Evolutionary conservation across 805 yeast species (phyloP).

Genomic region (Yarrowia sp.): DNA sequence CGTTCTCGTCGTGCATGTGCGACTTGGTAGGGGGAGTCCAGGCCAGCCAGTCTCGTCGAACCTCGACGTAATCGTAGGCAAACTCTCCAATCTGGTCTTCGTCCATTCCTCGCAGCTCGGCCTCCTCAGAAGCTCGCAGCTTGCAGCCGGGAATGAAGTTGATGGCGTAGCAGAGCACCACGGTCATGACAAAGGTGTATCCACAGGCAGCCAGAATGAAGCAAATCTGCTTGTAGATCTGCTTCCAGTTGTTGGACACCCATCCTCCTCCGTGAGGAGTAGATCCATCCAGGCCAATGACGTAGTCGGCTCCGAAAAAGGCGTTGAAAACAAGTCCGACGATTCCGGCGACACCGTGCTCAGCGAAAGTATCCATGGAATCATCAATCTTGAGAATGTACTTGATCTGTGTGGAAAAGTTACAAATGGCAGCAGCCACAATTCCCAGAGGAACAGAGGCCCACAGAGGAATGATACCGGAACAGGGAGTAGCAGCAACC

Average conservation of each 20-base stretch:
- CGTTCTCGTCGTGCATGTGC: constrained; percentile 10
- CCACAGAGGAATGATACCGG: constrained; percentile 89
- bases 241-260: constrained; percentile 86
- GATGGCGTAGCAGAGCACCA: constrained; percentile 68
- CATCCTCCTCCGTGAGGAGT: constrained; percentile 90
- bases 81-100: constrained; percentile 98
- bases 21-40: constrained; percentile 41
- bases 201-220: constrained; percentile 73
- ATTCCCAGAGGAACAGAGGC: constrained; percentile 85
- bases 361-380: constrained; percentile 93
- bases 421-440: constrained; percentile 78
- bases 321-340: constrained; percentile 85
- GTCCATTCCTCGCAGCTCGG: constrained; percentile 86
- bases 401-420: constrained; percentile 84
- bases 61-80: constrained; percentile 98
- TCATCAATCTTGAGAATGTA: constrained; percentile 82
- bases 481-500: constrained; percentile 95
- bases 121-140: constrained; percentile 77
- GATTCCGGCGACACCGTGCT: constrained; percentile 96
- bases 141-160: constrained; percentile 78
- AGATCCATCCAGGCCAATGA: constrained; percentile 85
- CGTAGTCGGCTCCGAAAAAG: constrained; percentile 80
- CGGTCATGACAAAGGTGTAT: constrained; percentile 73
- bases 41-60: constrained; percentile 72
- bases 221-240: constrained; percentile 85